phyloP scores from a whole-genome alignment of 371 early-diverging fungal species.

The Rhizopus delemar region DNA sequence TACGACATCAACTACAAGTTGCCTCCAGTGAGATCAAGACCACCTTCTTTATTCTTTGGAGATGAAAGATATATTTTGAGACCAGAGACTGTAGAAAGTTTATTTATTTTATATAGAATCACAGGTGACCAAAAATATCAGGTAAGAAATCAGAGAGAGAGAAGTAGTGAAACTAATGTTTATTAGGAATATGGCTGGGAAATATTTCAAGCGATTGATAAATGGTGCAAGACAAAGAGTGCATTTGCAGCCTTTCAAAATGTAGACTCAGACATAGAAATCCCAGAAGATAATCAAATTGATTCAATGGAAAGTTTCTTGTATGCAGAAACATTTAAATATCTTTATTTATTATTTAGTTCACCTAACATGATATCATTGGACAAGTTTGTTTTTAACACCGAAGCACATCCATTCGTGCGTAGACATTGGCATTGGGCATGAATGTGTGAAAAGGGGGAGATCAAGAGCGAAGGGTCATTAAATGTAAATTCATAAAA shows the following conservation, averaged over 20 bases:
- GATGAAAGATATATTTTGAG: slow-evolving; percentile 26
- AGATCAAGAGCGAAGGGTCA: slow-evolving; percentile 1
- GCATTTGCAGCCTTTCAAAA: slow-evolving; percentile 67
- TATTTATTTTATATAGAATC: slow-evolving; percentile 72
- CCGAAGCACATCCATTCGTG: slow-evolving; percentile 68
- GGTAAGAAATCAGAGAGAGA: slow-evolving; percentile 17
- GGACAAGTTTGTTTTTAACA: slow-evolving; percentile 72
- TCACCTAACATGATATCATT: slow-evolving; percentile 59
- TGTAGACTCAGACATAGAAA: slow-evolving; percentile 40
- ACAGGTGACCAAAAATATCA: slow-evolving; percentile 76
- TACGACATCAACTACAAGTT: slow-evolving; percentile 22
- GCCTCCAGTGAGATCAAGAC: slow-evolving; percentile 10
- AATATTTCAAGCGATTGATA: slow-evolving; percentile 70
- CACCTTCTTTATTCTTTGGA: slow-evolving; percentile 17
- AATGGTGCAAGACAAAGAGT: slow-evolving; percentile 56
- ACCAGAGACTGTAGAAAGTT: slow-evolving; percentile 76
- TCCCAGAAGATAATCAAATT: slow-evolving; percentile 29
- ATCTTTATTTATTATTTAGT: slow-evolving; percentile 80
- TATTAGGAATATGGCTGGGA: slow-evolving; percentile 69
- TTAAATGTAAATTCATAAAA: slow-evolving; percentile 46
- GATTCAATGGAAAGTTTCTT: slow-evolving; percentile 72
- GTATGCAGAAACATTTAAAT: slow-evolving; percentile 87
- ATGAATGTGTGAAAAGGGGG: slow-evolving; percentile 22
- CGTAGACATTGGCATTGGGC: slow-evolving; percentile 32
- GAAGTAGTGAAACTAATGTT: background rate